Evolutionary conservation across 768 basidiomycete genomes (phyloP), one percentile per base, ranked within the genome.

Genomic region (Lepiota brunneoincarnata): DNA sequence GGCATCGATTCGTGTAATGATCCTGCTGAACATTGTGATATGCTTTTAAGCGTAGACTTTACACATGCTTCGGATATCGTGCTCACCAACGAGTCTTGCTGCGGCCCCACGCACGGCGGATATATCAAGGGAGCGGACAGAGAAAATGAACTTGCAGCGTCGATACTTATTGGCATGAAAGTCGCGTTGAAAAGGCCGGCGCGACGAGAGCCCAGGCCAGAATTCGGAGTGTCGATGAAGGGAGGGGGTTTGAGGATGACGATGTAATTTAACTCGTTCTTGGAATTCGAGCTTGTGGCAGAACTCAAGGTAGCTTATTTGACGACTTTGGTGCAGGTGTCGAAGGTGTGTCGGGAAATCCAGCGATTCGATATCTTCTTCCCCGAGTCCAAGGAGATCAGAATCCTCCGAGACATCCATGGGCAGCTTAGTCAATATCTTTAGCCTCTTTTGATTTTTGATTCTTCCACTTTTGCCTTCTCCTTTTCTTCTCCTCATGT

Each of bases 111-210:
- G 80, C 94, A 98, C 98, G 42, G 74, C 77, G 1, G 72, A 63
- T 24, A 95, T 66, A 69, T 95, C 82, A 50, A 98, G 83, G 26
- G 70, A 70, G 28, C 75, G 70, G 0, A 83, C 69, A 31, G 84
- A 80, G 76, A 99, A 98, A 69, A 98, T 95, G 72, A 98, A 99
- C 65, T 96, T 98, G 83, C 98, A 98, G 67, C 98, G 96, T 35
- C 97, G 78, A 62, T 82, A 85, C 48, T 71, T 75, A n/a, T n/a
- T n/a, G n/a, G 72, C 96, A 98, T 11, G 85, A 87, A 71, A 89
- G 94, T 3, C 97, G 86, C 6, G 95, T 88, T 18, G 94, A 93
- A 69, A 98, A 98, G 31, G 67, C 66, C 6, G 79, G 68, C 2
- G 81, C 68, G 24, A 98, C 87, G 17, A 95, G 93, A 7, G 96